phyloP scores from a whole-genome alignment of 2,329 filamentous ascomycete genomes.

The Colletotrichum orchidophilum region DNA sequence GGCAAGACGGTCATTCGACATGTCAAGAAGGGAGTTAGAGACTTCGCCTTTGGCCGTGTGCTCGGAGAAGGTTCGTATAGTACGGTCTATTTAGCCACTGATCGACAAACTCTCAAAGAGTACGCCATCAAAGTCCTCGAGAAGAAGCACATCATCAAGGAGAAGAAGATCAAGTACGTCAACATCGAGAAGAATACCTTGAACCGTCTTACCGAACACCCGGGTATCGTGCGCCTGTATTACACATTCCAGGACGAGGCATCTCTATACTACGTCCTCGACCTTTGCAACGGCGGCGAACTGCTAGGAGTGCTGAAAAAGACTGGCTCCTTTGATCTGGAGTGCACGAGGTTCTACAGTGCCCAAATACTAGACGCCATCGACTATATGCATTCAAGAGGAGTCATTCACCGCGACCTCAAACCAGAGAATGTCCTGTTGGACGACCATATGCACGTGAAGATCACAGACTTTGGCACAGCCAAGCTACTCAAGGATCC shows the following conservation, averaged over 20 bases:
- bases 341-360: constrained; percentile 93
- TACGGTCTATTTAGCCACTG: constrained; percentile 91
- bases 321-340: constrained; percentile 92
- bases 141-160: constrained; percentile 99
- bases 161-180: constrained; percentile 99
- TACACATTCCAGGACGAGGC: constrained; percentile 99
- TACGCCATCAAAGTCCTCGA: constrained; percentile 98
- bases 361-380: constrained; percentile 97
- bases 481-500: constrained; percentile 85
- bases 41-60: constrained; percentile 92
- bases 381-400: constrained; percentile 96
- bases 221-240: constrained; percentile 94
- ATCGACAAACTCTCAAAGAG: constrained; percentile 92
- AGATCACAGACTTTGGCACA: constrained; percentile 98
- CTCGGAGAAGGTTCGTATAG: constrained; percentile 98
- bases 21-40: constrained; percentile 96
- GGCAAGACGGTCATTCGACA: constrained; percentile 84
- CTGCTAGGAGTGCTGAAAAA: constrained; percentile 93
- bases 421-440: constrained; percentile 97
- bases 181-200: constrained; percentile 99
- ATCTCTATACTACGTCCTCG: constrained; percentile 95
- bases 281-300: constrained; percentile 92
- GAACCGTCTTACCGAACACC: constrained; percentile 94
- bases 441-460: constrained; percentile 96
- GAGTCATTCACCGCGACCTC: constrained; percentile 94